Evolutionary conservation across 108 stramenopile species (phyloP), one percentile per base, ranked within the genome.

Genomic region (Aureococcus anophagefferens): DNA sequence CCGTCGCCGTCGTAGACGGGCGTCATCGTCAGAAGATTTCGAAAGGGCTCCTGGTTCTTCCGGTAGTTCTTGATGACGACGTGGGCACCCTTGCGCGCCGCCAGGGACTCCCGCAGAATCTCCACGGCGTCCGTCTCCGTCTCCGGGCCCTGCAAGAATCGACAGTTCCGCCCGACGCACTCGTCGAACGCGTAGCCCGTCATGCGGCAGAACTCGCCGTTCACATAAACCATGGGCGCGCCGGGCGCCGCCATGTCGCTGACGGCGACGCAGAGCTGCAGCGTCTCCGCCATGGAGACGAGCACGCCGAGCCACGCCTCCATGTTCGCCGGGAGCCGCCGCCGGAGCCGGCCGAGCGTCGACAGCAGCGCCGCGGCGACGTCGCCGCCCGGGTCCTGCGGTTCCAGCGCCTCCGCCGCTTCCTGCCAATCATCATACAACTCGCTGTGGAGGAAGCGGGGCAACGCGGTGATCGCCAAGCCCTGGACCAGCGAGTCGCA

Each of bases 91-190:
- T 32, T 34, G 21, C 84, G 84, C 21, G 37, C 63, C 28, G 64
- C 74, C 30, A 89, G 67, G 35, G 83, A 81, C 35, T 40, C 33
- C 21, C 85, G 74, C 32, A 89, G 71, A 63, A 73, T 70, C 34
- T 80, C 79, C 32, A 89, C 85, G 59, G 91, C 87, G 33, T 72
- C 73, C 67, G 88, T 90, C 73, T 96, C 95, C 0, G 93, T 96
- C 29, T 92, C 94, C 0, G 94, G 94, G 1, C 97, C 97, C 79
- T 98, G 97, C 32, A 98, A 74, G 73, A 98, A 98, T 21, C 97
- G 91, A 72, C 97, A 98, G 85, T 96, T 96, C 65, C 97, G 76
- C 32, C 95, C 95, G 71, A 98, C 76, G 25, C 93, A 89, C 78
- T 90, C 93, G 70, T 71, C 31, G 29, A 33, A 66, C n/a, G 72